A percentile compares a stretch with the other conserved stretches of the same genome.
These are phyloP conservation scores for Neocallimastix lanati DNA, from an alignment of 192 early-diverging fungal species.

Conservation along the genomic window DNA sequence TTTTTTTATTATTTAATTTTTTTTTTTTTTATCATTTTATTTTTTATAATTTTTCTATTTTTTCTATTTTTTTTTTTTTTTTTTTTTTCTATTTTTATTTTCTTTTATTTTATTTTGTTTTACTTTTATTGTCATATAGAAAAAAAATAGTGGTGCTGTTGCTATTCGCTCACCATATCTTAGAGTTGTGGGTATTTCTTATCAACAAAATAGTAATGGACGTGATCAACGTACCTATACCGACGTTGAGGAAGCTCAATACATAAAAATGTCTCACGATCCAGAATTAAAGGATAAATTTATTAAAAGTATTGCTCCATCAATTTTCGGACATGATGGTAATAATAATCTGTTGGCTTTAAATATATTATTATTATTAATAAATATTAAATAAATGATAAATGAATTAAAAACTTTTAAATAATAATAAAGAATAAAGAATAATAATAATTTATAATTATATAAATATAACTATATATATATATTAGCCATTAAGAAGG, in stretches of 20 bases:
- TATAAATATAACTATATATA: too few species aligned
- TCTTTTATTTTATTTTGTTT: not conserved
- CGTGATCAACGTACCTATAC: constrained; percentile 51
- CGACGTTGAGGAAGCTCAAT: constrained; percentile 85
- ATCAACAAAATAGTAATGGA: constrained; percentile 53
- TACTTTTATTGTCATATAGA: too few species aligned
- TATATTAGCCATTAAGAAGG: constrained; percentile 79
- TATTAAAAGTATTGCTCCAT: constrained; percentile 82
- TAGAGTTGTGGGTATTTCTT: constrained; percentile 77
- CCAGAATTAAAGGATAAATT: constrained; percentile 83
- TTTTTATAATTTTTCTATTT: constrained; percentile 36
- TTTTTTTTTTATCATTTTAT: not conserved
- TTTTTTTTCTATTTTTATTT: constrained; percentile 28
- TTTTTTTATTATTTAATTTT: not conserved
- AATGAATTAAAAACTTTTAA: too few species aligned
- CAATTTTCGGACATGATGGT: constrained; percentile 85
- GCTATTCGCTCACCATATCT: constrained; percentile 88
- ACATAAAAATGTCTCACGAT: constrained; percentile 61
- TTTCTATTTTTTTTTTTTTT: constrained; percentile 1
- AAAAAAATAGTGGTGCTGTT: constrained; percentile 33
- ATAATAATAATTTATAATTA: too few species aligned
- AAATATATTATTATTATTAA: too few species aligned
- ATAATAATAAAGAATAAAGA: too few species aligned
- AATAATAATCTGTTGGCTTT: not conserved
- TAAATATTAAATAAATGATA: too few species aligned